Conservation (phyloP, 495 filamentous ascomycete species). For the Aspergillus baeticus region DNA sequence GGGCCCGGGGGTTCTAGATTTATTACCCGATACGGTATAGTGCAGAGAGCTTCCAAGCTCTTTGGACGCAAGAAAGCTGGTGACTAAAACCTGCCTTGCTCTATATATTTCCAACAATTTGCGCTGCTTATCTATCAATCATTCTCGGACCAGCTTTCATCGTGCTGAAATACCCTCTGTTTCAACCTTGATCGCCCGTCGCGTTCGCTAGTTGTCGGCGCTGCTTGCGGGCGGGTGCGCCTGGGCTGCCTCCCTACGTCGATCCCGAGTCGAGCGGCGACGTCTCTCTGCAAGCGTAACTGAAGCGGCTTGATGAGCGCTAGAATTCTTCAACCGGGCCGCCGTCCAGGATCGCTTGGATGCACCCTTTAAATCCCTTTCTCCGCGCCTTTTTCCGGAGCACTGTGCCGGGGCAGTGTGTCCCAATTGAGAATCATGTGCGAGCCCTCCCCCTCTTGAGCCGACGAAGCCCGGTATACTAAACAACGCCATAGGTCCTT, state of each 20-base stretch:
- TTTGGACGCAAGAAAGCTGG: slow-evolving; percentile 20
- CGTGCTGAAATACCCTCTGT: background rate
- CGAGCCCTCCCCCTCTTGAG: slow-evolving; percentile 18
- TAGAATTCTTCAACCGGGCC: slow-evolving; percentile 35
- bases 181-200: background rate
- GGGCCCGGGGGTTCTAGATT: too few relatives aligned
- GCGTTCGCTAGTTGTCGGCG: slow-evolving; percentile 5
- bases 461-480: slow-evolving; percentile 14
- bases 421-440: slow-evolving; percentile 87
- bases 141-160: background rate
- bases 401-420: slow-evolving; percentile 87
- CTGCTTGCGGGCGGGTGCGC: slow-evolving; percentile 37
- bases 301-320: slow-evolving; percentile 46
- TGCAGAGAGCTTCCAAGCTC: slow-evolving; percentile 19
- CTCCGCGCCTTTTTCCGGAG: slow-evolving; percentile 98
- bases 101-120: background rate
- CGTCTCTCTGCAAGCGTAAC: slow-evolving; percentile 21
- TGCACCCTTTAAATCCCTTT: slow-evolving; percentile 99
- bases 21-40: slow-evolving; percentile 20
- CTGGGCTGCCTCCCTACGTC: slow-evolving; percentile 37
- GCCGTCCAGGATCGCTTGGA: slow-evolving; percentile 66
- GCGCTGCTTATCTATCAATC: background rate
- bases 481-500: slow-evolving; percentile 58
- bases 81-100: slow-evolving; percentile 12
- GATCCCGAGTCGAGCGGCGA: slow-evolving; percentile 29